Conservation (phyloP, 1,139 yeast genomes). For the Candida sojae region DNA sequence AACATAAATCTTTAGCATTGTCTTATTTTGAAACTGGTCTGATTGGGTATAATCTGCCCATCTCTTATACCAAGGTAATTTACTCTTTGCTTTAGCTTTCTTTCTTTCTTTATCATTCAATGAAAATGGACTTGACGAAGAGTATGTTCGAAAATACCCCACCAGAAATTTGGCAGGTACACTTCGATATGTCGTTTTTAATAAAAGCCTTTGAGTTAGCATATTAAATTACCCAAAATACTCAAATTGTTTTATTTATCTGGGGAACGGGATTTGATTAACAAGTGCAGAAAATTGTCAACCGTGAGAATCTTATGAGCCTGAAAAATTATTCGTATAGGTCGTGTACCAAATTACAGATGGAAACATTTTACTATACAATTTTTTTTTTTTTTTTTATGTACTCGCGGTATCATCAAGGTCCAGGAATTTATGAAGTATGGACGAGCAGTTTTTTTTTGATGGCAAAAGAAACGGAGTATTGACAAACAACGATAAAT, state of each 20-base stretch:
- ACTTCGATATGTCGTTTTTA: not conserved
- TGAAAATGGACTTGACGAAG: conserved; percentile 33
- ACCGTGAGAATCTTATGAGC: not conserved
- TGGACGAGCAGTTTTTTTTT: conserved; percentile 1
- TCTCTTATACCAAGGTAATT: conserved; percentile 37
- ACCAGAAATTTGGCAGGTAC: not conserved
- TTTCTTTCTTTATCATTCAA: conserved; percentile 26
- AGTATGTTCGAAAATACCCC: conserved; percentile 2
- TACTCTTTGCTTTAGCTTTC: conserved; percentile 21
- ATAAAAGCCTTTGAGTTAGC: not conserved
- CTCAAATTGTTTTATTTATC: too few relatives aligned
- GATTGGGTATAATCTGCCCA: conserved; percentile 43
- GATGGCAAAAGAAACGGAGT: conserved; percentile 2
- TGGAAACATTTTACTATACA: not conserved
- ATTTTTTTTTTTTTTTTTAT: not conserved
- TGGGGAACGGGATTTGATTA: too few relatives aligned
- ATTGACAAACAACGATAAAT: conserved; percentile 2
- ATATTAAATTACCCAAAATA: not conserved
- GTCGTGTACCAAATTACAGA: not conserved
- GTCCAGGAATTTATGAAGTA: not conserved
- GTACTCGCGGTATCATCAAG: not conserved
- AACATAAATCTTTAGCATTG: conserved; percentile 52
- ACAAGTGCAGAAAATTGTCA: too few relatives aligned
- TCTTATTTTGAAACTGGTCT: conserved; percentile 34
- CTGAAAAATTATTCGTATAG: not conserved